Base-by-base conservation (phyloP, 2,329 filamentous ascomycete genomes). In the Dactylellina cionopaga region DNA sequence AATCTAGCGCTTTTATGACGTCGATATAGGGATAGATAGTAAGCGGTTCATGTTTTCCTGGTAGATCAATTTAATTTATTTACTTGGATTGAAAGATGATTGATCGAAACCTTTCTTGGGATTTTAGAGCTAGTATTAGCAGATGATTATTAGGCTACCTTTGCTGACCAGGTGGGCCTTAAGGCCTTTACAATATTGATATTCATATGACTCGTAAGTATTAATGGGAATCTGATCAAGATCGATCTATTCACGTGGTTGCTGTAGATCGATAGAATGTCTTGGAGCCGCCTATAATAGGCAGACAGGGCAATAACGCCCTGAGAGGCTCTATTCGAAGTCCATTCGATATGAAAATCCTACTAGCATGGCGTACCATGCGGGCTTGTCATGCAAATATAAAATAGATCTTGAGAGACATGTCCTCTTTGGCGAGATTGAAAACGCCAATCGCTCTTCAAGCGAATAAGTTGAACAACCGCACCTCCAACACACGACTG, bases 1-100 rank as follows among this genome's bases (percentile, higher is more conserved):
- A 58, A 65, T 72, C 68, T 55, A 65, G 68, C 68, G 59, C 51
- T 65, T 27, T 62, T 64, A 58, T 64, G 49, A 64, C 59, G 44
- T 58, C 52, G 44, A 58, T 60, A 72, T 43, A 39, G 29, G n/a
- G 43, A 71, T 58, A 71, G 66, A 71, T 56, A 71, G 58, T 55
- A 58, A 43, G 66, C 66, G 58, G 51, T 49, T 25, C 24, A 15
- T 15, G 5, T 25, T 13, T 51, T 54, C 17, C 33, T 33, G 56
- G 66, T 63, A 44, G 66, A 71, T 71, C 66, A 62, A 64, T 55
- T 37, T 17, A 39, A 25, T 49, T 22, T 17, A 9, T 22, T 29
- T 10, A 41, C 25, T n/a, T 35, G 39, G 19, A 55, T 25, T 37
- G 10, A 15, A 54, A 31, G 13, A 17, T 15, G 10, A 5, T 29